phyloP scores from a whole-genome alignment of 371 early-diverging fungal species.

The Mortierella sp. region DNA sequence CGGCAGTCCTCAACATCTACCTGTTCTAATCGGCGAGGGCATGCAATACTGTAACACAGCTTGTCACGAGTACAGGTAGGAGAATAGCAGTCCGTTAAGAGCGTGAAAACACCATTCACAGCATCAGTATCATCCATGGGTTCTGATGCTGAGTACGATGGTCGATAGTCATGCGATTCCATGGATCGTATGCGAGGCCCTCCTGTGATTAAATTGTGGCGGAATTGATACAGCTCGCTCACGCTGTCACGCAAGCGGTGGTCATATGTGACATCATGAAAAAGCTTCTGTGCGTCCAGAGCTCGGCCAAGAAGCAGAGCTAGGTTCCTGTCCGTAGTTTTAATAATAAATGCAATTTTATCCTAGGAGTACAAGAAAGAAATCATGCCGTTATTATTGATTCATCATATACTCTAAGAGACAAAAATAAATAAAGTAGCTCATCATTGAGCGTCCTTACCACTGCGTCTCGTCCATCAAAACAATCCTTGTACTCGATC shows the following conservation, averaged over 20 bases:
- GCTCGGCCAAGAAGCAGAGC: constrained; percentile 89
- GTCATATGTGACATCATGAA: constrained; percentile 91
- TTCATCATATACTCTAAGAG: background rate
- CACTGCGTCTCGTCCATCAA: constrained; percentile 88
- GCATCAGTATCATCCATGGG: constrained; percentile 36
- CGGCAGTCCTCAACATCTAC: constrained; percentile 7
- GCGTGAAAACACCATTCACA: constrained; percentile 89
- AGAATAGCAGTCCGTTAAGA: constrained; percentile 91
- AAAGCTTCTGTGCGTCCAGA: constrained; percentile 87
- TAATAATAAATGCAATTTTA: constrained; percentile 76
- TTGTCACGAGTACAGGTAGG: constrained; percentile 88
- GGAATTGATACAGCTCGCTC: constrained; percentile 84
- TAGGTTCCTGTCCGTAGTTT: constrained; percentile 87
- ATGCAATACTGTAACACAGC: constrained; percentile 87
- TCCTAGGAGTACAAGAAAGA: constrained; percentile 67
- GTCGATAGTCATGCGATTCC: constrained; percentile 53
- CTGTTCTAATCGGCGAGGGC: constrained; percentile 83
- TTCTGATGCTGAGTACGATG: constrained; percentile 29
- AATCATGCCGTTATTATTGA: constrained; percentile 1
- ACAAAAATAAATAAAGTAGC: background rate
- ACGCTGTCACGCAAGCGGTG: constrained; percentile 85
- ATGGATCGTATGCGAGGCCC: constrained; percentile 52
- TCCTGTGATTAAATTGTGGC: constrained; percentile 58
- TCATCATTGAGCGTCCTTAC: constrained; percentile 56
- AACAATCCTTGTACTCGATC: constrained; percentile 84